phyloP scores from a whole-genome alignment of 805 yeast species.

The Candida chauliodis region DNA sequence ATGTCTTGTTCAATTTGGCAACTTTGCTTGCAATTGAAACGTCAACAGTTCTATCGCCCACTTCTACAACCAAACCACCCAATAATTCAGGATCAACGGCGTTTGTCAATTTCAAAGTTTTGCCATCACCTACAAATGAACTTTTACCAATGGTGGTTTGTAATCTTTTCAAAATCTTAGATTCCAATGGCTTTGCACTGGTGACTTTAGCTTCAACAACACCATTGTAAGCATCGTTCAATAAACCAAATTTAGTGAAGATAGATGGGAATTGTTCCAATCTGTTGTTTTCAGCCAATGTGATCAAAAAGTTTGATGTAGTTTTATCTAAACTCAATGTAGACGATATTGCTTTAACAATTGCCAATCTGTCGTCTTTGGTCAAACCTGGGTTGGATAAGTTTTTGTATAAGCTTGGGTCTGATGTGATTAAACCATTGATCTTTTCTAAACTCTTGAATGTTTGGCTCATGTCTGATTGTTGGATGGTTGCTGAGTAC shows the following conservation, averaged over 20 bases:
- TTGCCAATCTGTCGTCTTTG: constrained; percentile 64
- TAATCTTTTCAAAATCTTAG: constrained; percentile 72
- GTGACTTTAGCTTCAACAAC: constrained; percentile 91
- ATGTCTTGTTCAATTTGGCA: constrained; percentile 82
- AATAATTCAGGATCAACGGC: constrained; percentile 83
- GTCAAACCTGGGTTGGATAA: constrained; percentile 84
- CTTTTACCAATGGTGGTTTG: constrained; percentile 76
- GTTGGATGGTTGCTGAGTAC: constrained; percentile 85
- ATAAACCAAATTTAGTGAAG: constrained; percentile 65
- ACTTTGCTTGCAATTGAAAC: constrained; percentile 82
- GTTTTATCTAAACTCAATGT: constrained; percentile 58
- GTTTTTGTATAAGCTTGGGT: constrained; percentile 57
- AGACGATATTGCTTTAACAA: constrained; percentile 57
- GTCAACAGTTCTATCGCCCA: constrained; percentile 96
- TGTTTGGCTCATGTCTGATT: constrained; percentile 69
- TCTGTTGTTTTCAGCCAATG: constrained; percentile 93
- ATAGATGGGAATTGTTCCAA: constrained; percentile 64
- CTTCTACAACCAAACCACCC: constrained; percentile 95
- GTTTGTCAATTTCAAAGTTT: constrained; percentile 81
- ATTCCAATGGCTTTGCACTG: constrained; percentile 80
- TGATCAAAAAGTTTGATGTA: constrained; percentile 74
- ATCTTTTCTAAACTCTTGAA: constrained; percentile 61
- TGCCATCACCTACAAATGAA: constrained; percentile 76
- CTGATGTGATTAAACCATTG: constrained; percentile 52
- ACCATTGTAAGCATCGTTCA: constrained; percentile 88